Evolutionary conservation across 495 filamentous ascomycete genomes (phyloP), one percentile per base, ranked within the genome.

Genomic region (Evernia prunastri): DNA sequence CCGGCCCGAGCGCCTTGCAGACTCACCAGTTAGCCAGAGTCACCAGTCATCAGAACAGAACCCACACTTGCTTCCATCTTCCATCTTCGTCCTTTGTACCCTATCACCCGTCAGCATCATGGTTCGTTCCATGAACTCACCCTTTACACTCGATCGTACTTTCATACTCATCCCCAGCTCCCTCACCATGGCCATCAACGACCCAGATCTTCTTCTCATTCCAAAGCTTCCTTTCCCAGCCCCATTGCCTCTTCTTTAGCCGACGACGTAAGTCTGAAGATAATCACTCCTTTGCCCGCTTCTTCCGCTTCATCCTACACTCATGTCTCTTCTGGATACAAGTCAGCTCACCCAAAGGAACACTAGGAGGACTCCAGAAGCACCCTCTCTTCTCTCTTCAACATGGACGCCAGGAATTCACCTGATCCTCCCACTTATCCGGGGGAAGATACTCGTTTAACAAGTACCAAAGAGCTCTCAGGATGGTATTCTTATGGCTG

Each of bases 401-500:
- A 43, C 9, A 69, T 69, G 69, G 63, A 69, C 27, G 25, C 59
- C 58, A 66, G 71, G 45, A 68, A 72, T 60, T 56, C 63, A 23
- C 23, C 62, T 17, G 70, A 70, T 60, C 60, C 60, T 31, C 72
- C 81, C 35, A 75, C 77, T 47, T 97, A 92, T 72, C 80, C 80
- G 12, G 91, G 88, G 42, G 91, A 97, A 75, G 94, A 98, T 74
- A 90, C 88, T 37, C 85, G 94, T 20, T 81, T 86, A 42, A 98
- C 94, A 12, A 96, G 90, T 72, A 79, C 76, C 66, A 92, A 89
- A 72, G 94, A 98, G 79, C 83, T 97, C 39, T 82, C 83, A 15
- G 94, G 94, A 61, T 98, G 93, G 90, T 97, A 96, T 75, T 88
- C 89, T 66, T 97, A 98, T 80, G 90, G 87, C 54, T 98, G 92